Conservation (phyloP, 176 grass and related monocot genomes). For the Musa schizocarpa region DNA sequence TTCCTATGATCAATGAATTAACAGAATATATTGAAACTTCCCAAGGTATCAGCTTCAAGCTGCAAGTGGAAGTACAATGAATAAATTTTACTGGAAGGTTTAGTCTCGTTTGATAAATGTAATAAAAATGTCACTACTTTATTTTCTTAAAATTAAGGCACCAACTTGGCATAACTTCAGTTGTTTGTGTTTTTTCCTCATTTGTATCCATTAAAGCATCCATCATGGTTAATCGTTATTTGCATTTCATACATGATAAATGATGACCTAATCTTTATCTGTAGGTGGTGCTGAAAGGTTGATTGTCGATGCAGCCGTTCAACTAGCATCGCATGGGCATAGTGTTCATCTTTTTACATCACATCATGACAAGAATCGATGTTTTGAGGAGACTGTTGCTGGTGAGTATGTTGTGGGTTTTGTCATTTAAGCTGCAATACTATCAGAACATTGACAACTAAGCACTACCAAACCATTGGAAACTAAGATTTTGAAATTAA, state of each 20-base stretch:
- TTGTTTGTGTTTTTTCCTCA: background rate
- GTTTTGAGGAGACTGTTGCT: slow-evolving; percentile 88
- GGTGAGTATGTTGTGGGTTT: slow-evolving; percentile 28
- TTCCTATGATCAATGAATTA: too few relatives aligned
- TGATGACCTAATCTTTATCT: background rate
- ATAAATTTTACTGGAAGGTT: too few relatives aligned
- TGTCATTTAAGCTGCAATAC: background rate
- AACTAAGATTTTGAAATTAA: background rate
- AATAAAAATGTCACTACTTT: background rate
- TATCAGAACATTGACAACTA: background rate
- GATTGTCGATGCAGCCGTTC: slow-evolving; percentile 78
- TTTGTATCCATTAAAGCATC: background rate
- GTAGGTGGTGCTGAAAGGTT: slow-evolving; percentile 90
- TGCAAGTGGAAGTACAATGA: too few relatives aligned
- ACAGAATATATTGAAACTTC: too few relatives aligned
- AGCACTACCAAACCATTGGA: background rate
- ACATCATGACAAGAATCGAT: slow-evolving; percentile 81
- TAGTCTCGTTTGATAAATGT: background rate
- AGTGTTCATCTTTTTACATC: slow-evolving; percentile 83
- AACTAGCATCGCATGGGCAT: slow-evolving; percentile 70
- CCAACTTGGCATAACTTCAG: background rate
- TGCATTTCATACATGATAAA: background rate
- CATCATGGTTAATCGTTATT: background rate
- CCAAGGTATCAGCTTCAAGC: too few relatives aligned
- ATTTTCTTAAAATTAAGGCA: background rate